These are phyloP conservation scores for Plectosphaerella sp. DNA, from an alignment of 2,329 filamentous ascomycete species.

Conservation along the genomic window DNA sequence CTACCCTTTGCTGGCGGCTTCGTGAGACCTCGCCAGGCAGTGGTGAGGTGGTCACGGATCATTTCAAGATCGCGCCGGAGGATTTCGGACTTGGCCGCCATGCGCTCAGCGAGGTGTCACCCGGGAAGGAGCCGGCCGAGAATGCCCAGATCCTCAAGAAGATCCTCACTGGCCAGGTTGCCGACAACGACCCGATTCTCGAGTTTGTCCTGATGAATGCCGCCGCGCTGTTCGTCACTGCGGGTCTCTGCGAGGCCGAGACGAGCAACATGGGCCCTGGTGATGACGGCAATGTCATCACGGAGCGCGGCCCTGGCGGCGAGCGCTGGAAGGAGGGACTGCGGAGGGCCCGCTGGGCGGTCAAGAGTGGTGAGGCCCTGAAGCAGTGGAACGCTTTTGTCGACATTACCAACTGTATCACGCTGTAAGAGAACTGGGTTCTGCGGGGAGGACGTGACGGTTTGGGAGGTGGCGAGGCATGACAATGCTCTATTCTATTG, in stretches of 20 bases:
- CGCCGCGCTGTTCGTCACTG: conserved; percentile 78
- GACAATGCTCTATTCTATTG: background rate
- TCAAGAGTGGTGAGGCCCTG: conserved; percentile 83
- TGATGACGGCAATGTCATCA: conserved; percentile 76
- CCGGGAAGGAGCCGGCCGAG: conserved; percentile 78
- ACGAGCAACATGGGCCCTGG: conserved; percentile 73
- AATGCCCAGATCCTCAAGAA: conserved; percentile 81
- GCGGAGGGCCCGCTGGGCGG: conserved; percentile 78
- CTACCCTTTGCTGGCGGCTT: conserved; percentile 85
- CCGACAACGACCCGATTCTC: conserved; percentile 75
- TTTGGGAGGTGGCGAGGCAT: background rate
- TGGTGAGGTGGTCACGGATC: conserved; percentile 54
- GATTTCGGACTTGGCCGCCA: conserved; percentile 83
- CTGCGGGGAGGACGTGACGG: background rate
- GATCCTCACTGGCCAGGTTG: conserved; percentile 70
- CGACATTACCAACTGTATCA: conserved; percentile 62
- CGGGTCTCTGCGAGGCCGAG: conserved; percentile 82
- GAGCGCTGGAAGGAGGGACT: conserved; percentile 95
- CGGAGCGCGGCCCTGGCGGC: conserved; percentile 78
- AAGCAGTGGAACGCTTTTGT: conserved; percentile 81
- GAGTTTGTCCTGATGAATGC: conserved; percentile 95
- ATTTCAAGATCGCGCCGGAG: conserved; percentile 73
- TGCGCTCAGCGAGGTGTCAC: conserved; percentile 71
- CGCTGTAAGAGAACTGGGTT: no score
- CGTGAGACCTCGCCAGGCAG: conserved; percentile 28